Conservation (phyloP, 2,329 filamentous ascomycete species). For the Ophiobolus disseminans region DNA sequence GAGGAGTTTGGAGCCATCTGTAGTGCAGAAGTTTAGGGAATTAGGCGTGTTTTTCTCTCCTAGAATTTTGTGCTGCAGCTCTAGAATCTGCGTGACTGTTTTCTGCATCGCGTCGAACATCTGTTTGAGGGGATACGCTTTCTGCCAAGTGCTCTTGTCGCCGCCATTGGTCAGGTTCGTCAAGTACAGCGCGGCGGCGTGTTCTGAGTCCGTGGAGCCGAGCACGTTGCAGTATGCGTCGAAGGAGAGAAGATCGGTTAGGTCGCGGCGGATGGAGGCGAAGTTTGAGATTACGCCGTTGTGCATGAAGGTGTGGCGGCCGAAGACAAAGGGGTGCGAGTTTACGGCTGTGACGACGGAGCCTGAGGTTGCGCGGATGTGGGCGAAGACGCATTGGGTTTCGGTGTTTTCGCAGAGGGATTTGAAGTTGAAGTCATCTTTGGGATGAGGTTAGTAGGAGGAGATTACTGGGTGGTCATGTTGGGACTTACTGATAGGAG, state of each 20-base stretch:
- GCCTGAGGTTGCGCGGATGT: constrained; percentile 60
- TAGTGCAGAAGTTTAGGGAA: constrained; percentile 60
- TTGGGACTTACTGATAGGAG: too few species aligned
- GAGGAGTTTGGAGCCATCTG: constrained; percentile 58
- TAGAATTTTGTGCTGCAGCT: constrained; percentile 53
- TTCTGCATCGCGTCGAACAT: constrained; percentile 57
- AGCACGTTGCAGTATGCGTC: constrained; percentile 58
- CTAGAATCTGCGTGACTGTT: constrained; percentile 56
- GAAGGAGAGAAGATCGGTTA: constrained; percentile 55
- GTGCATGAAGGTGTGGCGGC: constrained; percentile 63
- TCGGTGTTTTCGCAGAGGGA: constrained; percentile 60
- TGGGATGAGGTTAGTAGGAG: too few species aligned
- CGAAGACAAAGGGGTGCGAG: constrained; percentile 64
- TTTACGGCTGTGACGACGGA: constrained; percentile 59
- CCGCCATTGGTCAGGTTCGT: constrained; percentile 52
- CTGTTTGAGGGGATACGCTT: constrained; percentile 49
- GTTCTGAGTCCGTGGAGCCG: constrained; percentile 62
- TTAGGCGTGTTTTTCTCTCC: constrained; percentile 53
- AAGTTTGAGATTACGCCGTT: constrained; percentile 61
- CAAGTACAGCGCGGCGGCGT: constrained; percentile 59
- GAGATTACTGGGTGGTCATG: too few species aligned
- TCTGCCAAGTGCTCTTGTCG: constrained; percentile 52
- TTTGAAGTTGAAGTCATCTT: constrained; percentile 63
- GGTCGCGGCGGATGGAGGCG: constrained; percentile 53
- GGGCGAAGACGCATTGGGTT: constrained; percentile 59